phyloP scores from a whole-genome alignment of 805 yeast species.

The Candida silvicultrix region DNA sequence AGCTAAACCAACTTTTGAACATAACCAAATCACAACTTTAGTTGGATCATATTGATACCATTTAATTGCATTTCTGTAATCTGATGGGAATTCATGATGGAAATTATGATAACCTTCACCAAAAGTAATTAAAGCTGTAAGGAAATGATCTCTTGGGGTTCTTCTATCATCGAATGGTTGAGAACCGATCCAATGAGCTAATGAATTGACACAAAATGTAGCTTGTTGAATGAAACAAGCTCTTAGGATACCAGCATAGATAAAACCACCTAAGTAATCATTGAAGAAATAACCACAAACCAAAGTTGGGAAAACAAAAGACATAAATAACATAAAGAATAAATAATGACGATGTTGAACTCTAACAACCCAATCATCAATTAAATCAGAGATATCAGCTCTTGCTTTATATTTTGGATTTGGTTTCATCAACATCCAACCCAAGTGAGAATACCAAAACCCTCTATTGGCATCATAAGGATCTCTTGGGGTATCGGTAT shows the following conservation, averaged over 20 bases:
- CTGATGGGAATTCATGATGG: conserved; percentile 88
- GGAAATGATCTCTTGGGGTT: conserved; percentile 78
- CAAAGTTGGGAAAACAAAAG: conserved; percentile 56
- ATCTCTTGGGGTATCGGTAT: conserved; percentile 77
- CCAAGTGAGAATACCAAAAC: conserved; percentile 78
- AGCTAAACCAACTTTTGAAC: conserved; percentile 63
- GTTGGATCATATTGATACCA: conserved; percentile 91
- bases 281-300: conserved; percentile 49
- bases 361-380: conserved; percentile 72
- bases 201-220: conserved; percentile 78
- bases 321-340: conserved; percentile 50
- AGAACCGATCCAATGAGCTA: conserved; percentile 81
- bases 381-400: conserved; percentile 57
- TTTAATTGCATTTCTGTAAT: conserved; percentile 79
- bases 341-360: conserved; percentile 79
- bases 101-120: conserved; percentile 90
- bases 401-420: conserved; percentile 73
- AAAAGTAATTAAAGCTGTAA: conserved; percentile 77
- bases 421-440: conserved; percentile 79
- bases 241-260: conserved; percentile 70
- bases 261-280: conserved; percentile 66
- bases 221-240: conserved; percentile 74
- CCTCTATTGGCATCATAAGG: conserved; percentile 85
- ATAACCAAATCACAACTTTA: conserved; percentile 50
- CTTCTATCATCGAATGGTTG: conserved; percentile 86